Percentiles rank a stretch among this genome's conserved stretches.
Conservation (phyloP, 371 early-diverging fungal genomes). For the Mucor racemosus region DNA sequence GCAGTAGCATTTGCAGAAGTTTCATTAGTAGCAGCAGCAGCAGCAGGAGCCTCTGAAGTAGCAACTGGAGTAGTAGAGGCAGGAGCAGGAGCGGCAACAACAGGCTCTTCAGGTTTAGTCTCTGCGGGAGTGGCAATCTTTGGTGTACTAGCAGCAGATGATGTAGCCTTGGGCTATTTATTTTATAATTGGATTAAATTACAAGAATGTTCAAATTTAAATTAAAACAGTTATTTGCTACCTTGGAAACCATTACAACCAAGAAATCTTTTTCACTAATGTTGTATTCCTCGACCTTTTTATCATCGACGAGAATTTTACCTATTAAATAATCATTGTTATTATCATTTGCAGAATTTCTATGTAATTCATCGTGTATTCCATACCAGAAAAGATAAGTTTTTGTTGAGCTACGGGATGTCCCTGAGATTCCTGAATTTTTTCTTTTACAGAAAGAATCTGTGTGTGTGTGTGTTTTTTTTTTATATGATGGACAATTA, state of each 20-base stretch:
- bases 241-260: slow-evolving; percentile 94
- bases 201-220: not conserved
- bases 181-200: not conserved
- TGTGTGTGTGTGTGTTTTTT: slow-evolving; percentile 30
- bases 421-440: slow-evolving; percentile 75
- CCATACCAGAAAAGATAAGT: slow-evolving; percentile 81
- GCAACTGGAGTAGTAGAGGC: not conserved
- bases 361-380: not conserved
- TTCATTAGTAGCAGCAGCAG: slow-evolving; percentile 35
- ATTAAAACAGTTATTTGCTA: slow-evolving; percentile 23
- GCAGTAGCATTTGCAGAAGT: slow-evolving; percentile 26
- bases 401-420: slow-evolving; percentile 79
- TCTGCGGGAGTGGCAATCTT: slow-evolving; percentile 41
- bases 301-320: slow-evolving; percentile 85
- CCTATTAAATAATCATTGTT: slow-evolving; percentile 52
- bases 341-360: not conserved
- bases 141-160: slow-evolving; percentile 34
- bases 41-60: slow-evolving; percentile 4
- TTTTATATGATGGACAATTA: not conserved
- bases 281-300: slow-evolving; percentile 76
- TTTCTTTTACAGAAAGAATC: slow-evolving; percentile 77
- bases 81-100: slow-evolving; percentile 33
- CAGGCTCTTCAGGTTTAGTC: slow-evolving; percentile 32
- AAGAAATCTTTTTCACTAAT: slow-evolving; percentile 91
- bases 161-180: slow-evolving; percentile 60